A percentile compares a stretch with the other conserved stretches of the same genome.
Evolutionary conservation across 1,139 yeast genomes (phyloP).

Genomic region (Lodderomyces beijingensis): DNA sequence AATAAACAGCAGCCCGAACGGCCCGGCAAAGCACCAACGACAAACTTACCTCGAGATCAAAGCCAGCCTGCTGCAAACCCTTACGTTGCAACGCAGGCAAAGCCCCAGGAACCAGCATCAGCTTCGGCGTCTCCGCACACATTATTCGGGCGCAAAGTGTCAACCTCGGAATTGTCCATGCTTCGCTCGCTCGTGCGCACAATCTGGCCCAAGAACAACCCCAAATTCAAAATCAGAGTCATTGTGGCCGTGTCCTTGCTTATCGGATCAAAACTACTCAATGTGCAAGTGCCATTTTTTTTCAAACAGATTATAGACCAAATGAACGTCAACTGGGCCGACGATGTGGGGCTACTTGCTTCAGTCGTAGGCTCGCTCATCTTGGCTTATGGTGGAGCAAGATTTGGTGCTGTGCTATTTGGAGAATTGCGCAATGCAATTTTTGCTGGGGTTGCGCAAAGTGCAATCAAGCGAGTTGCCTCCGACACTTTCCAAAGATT

Average conservation of each 20-base stretch:
- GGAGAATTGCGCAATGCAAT: constrained; percentile 94
- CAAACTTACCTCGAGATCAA: too few species aligned
- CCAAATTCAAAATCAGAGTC: constrained; percentile 70
- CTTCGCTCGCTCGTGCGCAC: constrained; percentile 62
- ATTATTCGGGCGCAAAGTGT: constrained; percentile 22
- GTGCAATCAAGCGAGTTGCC: constrained; percentile 89
- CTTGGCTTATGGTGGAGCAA: constrained; percentile 86
- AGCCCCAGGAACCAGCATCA: not conserved
- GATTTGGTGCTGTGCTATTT: constrained; percentile 90
- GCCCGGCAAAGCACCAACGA: too few species aligned
- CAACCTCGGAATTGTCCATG: constrained; percentile 57
- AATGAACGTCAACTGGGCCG: constrained; percentile 87
- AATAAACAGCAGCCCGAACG: too few species aligned
- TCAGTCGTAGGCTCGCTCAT: constrained; percentile 70
- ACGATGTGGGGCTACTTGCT: constrained; percentile 54
- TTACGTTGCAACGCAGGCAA: too few species aligned
- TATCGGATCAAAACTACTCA: constrained; percentile 75
- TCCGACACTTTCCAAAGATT: constrained; percentile 81
- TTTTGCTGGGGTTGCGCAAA: constrained; percentile 93
- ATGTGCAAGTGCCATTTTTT: constrained; percentile 93
- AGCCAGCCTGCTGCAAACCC: too few species aligned
- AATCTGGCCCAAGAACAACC: constrained; percentile 84
- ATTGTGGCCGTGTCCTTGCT: constrained; percentile 67
- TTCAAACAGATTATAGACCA: constrained; percentile 86
- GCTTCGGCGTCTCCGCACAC: constrained; percentile 6